Conservation (phyloP, 768 basidiomycete genomes). For the Psilocybe sp. region DNA sequence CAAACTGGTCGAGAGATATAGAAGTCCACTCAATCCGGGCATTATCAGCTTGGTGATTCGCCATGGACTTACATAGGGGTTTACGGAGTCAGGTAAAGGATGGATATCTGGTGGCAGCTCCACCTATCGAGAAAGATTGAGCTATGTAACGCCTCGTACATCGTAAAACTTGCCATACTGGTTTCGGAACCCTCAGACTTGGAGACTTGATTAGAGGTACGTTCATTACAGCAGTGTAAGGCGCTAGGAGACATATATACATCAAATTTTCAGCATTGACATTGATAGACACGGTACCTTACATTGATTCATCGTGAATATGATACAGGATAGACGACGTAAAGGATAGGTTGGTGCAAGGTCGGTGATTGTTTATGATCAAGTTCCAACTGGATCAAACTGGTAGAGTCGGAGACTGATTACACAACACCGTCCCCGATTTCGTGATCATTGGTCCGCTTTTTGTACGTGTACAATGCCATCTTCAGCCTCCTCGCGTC, state of each 20-base stretch:
- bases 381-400: no score
- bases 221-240: constrained; percentile 71
- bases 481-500: constrained; percentile 24
- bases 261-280: background rate
- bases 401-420: no score
- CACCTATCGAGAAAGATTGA: constrained; percentile 47
- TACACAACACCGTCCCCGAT: no score
- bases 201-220: constrained; percentile 93
- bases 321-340: background rate
- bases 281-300: background rate
- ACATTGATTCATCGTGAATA: constrained; percentile 10
- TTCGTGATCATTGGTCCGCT: no score
- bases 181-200: constrained; percentile 79
- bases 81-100: constrained; percentile 87
- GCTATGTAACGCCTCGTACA: background rate
- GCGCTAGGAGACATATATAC: constrained; percentile 39
- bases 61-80: constrained; percentile 66
- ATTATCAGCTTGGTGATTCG: background rate
- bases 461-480: no score
- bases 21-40: constrained; percentile 4
- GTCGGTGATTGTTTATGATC: no score
- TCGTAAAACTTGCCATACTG: constrained; percentile 41
- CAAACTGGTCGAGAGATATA: constrained; percentile 58
- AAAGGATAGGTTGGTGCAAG: background rate
- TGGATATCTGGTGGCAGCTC: constrained; percentile 89